Evolutionary conservation across 768 basidiomycete species (phyloP).

Genomic region (Tricholoma saponaceum): DNA sequence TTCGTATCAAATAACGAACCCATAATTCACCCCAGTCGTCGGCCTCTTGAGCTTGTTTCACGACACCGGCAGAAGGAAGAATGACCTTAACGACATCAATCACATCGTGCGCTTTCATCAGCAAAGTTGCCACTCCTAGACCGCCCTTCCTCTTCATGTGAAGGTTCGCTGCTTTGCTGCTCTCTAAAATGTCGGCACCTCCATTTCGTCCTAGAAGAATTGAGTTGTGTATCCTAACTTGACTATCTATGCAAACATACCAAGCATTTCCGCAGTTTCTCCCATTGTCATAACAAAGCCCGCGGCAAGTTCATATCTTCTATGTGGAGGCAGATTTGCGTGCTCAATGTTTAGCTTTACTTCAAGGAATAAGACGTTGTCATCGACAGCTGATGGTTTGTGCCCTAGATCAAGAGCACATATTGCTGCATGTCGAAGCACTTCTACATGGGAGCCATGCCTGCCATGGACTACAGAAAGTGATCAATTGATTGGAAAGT

Average conservation of each 20-base stretch:
- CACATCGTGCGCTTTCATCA: constrained; percentile 18
- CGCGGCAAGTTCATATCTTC: constrained; percentile 14
- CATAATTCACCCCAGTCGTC: constrained; percentile 20
- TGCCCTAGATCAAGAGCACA: constrained; percentile 23
- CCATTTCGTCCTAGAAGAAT: constrained; percentile 10
- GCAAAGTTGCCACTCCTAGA: constrained; percentile 16
- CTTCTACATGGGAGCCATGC: constrained; percentile 21
- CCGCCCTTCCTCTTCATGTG: constrained; percentile 22
- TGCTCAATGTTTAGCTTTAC: constrained; percentile 16
- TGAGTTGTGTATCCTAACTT: background rate
- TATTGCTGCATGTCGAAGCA: constrained; percentile 20
- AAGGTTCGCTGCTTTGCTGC: constrained; percentile 13
- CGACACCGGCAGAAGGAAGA: constrained; percentile 16
- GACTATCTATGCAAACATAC: constrained; percentile 7
- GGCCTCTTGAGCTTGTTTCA: constrained; percentile 13
- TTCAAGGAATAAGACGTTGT: constrained; percentile 20
- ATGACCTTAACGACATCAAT: constrained; percentile 20
- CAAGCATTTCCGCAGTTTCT: constrained; percentile 18
- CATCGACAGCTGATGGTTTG: constrained; percentile 15
- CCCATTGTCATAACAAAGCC: constrained; percentile 18
- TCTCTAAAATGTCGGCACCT: constrained; percentile 17
- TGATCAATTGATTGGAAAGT: background rate
- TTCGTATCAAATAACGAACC: constrained; percentile 10
- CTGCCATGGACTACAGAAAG: constrained; percentile 1
- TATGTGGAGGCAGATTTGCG: constrained; percentile 13